Percentiles rank a stretch among this genome's conserved stretches.
phyloP scores from a whole-genome alignment of 129 eudicot species.

The Flaveria trinervia region DNA sequence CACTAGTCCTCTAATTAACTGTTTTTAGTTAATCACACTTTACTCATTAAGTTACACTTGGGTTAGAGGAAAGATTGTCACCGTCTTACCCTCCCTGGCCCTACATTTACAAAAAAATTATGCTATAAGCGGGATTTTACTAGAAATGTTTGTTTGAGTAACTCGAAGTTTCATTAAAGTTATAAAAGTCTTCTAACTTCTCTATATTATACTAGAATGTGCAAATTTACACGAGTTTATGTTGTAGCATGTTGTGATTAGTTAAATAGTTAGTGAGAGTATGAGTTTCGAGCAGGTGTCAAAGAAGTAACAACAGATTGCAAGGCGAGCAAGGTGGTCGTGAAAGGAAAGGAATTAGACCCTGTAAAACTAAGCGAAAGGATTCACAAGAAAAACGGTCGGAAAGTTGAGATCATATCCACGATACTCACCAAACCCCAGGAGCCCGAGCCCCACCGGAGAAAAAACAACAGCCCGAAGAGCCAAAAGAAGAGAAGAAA shows the following conservation, averaged over 20 bases:
- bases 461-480: slow-evolving; percentile 36
- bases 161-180: neutral
- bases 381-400: slow-evolving; percentile 68
- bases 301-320: slow-evolving; percentile 73
- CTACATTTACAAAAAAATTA: too few relatives aligned
- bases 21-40: slow-evolving; percentile 7
- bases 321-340: slow-evolving; percentile 70
- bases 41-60: neutral
- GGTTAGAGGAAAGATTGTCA: too few relatives aligned
- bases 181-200: neutral
- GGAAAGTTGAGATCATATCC: slow-evolving; percentile 67
- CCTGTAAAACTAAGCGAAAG: slow-evolving; percentile 63
- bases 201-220: neutral
- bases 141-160: too few relatives aligned
- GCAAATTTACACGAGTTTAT: neutral
- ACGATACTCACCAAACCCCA: slow-evolving; percentile 67
- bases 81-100: too few relatives aligned
- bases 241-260: neutral
- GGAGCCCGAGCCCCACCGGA: slow-evolving; percentile 20
- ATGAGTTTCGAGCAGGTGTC: slow-evolving; percentile 51
- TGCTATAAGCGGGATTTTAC: too few relatives aligned
- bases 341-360: slow-evolving; percentile 73
- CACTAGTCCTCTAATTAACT: neutral
- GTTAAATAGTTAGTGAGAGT: neutral
- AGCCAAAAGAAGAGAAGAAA: slow-evolving; percentile 51